Evolutionary conservation across 371 early-diverging fungal species (phyloP).

Genomic region (Mucor indicus): DNA sequence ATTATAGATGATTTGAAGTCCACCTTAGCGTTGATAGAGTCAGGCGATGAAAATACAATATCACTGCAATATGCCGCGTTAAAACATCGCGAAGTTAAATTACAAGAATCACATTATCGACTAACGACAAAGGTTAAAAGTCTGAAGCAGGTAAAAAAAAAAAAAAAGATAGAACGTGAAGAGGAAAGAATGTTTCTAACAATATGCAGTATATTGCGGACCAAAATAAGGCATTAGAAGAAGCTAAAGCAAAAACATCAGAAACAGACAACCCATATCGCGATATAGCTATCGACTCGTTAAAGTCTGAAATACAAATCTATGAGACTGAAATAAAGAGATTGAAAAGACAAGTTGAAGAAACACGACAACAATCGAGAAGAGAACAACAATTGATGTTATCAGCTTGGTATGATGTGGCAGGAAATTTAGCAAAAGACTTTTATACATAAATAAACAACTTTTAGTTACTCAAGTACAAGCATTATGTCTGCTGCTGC

Average conservation of each 20-base stretch:
- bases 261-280: too few relatives aligned
- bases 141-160: too few relatives aligned
- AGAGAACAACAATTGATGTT: conserved; percentile 74
- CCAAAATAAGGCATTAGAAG: conserved; percentile 59
- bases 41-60: conserved; percentile 61
- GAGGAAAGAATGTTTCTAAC: too few relatives aligned
- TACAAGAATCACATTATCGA: conserved; percentile 66
- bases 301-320: conserved; percentile 58
- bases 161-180: too few relatives aligned
- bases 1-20: conserved; percentile 62
- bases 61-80: conserved; percentile 57
- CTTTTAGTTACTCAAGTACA: too few relatives aligned
- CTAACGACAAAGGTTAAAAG: too few relatives aligned
- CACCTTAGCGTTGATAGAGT: conserved; percentile 64
- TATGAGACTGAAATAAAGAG: conserved; percentile 69
- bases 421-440: too few relatives aligned
- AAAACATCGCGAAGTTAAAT: conserved; percentile 47
- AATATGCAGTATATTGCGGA: conserved; percentile 38
- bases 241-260: too few relatives aligned
- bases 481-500: too few relatives aligned
- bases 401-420: conserved; percentile 75
- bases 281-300: too few relatives aligned
- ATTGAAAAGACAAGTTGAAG: conserved; percentile 60
- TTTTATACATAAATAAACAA: too few relatives aligned
- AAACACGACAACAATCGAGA: conserved; percentile 51